phyloP scores from a whole-genome alignment of 2,329 filamentous ascomycete species.

The Didymella glomerata region DNA sequence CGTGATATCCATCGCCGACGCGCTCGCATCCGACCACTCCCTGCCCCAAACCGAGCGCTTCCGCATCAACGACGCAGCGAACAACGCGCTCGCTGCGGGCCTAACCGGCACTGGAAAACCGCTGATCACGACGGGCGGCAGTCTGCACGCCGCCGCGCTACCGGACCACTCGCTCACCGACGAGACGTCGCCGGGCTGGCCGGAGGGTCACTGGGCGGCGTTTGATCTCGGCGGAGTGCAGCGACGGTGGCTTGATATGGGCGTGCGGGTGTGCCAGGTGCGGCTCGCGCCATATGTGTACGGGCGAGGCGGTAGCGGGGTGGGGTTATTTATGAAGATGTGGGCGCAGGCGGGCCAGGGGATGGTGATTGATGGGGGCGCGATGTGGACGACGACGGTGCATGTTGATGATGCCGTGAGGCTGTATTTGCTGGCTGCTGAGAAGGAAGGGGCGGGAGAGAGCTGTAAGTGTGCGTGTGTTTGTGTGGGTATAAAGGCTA shows the following conservation, averaged over 20 bases:
- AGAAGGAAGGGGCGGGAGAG: constrained; percentile 48
- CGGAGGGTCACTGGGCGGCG: constrained; percentile 39
- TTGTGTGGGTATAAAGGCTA: background rate
- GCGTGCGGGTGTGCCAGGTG: constrained; percentile 42
- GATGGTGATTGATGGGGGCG: constrained; percentile 32
- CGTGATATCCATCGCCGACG: constrained; percentile 55
- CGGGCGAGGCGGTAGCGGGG: constrained; percentile 53
- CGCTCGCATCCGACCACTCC: constrained; percentile 12
- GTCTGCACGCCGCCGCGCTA: constrained; percentile 33
- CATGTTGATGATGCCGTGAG: constrained; percentile 57
- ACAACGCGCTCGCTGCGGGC: constrained; percentile 51
- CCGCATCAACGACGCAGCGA: constrained; percentile 47
- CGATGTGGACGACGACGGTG: constrained; percentile 45
- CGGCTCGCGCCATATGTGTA: constrained; percentile 58
- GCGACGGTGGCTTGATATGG: background rate
- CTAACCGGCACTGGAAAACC: constrained; percentile 39
- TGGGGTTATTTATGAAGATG: constrained; percentile 39
- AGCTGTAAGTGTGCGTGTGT: constrained; percentile 33
- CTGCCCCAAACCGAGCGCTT: constrained; percentile 28
- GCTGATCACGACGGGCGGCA: constrained; percentile 50
- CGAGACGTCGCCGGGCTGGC: constrained; percentile 29
- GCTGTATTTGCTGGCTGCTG: constrained; percentile 52
- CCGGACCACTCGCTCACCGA: constrained; percentile 44
- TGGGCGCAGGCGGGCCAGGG: constrained; percentile 44
- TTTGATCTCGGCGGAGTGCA: constrained; percentile 26